phyloP scores from a whole-genome alignment of 202 grass and related monocot species.

The Elaeis oleifera region DNA sequence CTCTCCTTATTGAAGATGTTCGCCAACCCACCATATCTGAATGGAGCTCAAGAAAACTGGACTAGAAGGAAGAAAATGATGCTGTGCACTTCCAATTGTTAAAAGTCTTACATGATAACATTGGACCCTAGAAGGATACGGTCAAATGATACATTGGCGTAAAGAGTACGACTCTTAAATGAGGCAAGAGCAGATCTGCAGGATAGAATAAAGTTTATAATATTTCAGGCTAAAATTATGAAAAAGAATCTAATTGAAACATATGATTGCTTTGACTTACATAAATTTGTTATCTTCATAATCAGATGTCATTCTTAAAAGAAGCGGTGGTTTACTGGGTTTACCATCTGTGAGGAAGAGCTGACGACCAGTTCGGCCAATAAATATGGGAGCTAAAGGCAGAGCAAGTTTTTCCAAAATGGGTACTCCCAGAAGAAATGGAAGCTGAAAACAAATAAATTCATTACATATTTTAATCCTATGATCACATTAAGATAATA shows the following conservation, averaged over 20 bases:
- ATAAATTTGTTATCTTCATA: constrained; percentile 49
- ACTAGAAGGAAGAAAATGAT: constrained; percentile 6
- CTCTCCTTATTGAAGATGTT: constrained; percentile 89
- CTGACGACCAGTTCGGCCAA: constrained; percentile 63
- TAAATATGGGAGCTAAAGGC: constrained; percentile 67
- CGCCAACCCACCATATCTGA: constrained; percentile 87
- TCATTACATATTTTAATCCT: no score
- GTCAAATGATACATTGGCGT: constrained; percentile 88
- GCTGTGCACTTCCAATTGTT: no score
- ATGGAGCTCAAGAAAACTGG: constrained; percentile 43
- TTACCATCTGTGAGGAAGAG: constrained; percentile 80
- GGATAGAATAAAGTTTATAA: neutral
- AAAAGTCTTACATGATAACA: no score
- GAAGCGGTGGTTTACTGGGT: constrained; percentile 63
- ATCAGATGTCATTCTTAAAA: constrained; percentile 72
- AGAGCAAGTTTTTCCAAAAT: constrained; percentile 73
- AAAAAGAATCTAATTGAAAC: neutral
- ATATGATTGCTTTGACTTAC: constrained; percentile 28
- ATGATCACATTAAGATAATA: no score
- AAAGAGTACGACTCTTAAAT: constrained; percentile 61
- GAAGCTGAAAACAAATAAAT: constrained; percentile 40
- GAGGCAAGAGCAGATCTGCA: constrained; percentile 63
- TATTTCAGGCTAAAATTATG: no score
- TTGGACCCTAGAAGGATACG: constrained; percentile 50
- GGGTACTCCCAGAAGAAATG: constrained; percentile 65